Evolutionary conservation across 2,329 filamentous ascomycete genomes (phyloP).

Genomic region (Fusarium circinatum): DNA sequence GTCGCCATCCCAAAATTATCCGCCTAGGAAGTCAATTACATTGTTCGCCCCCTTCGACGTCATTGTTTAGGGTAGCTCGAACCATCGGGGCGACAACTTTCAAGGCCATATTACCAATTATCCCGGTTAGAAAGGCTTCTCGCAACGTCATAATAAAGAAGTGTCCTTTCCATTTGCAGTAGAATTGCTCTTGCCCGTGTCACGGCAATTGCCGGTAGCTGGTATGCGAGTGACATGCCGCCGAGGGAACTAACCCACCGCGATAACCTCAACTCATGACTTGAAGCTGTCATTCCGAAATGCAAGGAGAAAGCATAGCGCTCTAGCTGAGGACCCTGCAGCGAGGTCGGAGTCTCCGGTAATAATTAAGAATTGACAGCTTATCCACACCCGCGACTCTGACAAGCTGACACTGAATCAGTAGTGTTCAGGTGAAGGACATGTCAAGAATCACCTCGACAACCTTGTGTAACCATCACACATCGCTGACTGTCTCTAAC

Average conservation of each 20-base stretch:
- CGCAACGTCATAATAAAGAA: too few relatives aligned
- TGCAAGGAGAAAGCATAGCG: background rate
- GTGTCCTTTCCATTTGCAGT: background rate
- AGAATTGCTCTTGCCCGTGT: too few relatives aligned
- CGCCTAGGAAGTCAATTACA: background rate
- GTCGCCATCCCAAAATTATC: background rate
- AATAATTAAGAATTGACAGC: background rate
- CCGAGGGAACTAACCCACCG: background rate
- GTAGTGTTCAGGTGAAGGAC: background rate
- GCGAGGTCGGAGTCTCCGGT: background rate
- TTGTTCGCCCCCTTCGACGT: background rate
- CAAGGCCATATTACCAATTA: background rate
- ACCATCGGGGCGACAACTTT: background rate
- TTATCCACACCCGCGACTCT: background rate
- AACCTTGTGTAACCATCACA: background rate
- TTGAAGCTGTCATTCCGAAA: background rate
- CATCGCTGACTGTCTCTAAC: background rate
- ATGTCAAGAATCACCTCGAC: background rate
- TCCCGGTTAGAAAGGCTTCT: too few relatives aligned
- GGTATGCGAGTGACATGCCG: background rate
- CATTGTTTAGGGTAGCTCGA: conserved; percentile 7
- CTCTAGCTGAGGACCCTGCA: background rate
- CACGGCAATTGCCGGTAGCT: background rate
- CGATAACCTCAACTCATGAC: background rate
- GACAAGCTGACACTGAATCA: background rate